phyloP scores from a whole-genome alignment of 176 grass and related monocot genomes.

The Triticum turgidum region DNA sequence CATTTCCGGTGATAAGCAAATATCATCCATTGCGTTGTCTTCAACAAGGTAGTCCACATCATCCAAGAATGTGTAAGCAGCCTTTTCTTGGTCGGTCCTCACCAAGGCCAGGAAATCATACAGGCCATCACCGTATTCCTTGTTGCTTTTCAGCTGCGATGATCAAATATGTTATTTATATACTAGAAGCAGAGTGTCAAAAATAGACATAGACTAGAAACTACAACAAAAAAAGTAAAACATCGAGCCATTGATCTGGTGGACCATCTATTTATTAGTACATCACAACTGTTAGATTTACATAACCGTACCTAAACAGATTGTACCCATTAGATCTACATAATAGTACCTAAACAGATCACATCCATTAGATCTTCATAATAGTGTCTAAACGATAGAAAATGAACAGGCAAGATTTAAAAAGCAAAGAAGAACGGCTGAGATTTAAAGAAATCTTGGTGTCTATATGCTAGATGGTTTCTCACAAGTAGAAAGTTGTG shows the following conservation, averaged over 20 bases:
- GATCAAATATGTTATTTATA: background rate
- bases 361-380: too few species aligned
- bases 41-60: conserved; percentile 85
- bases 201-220: background rate
- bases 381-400: too few species aligned
- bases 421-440: too few species aligned
- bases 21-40: conserved; percentile 46
- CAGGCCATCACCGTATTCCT: conserved; percentile 68
- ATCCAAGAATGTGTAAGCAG: conserved; percentile 48
- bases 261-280: background rate
- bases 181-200: background rate
- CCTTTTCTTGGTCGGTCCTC: conserved; percentile 57
- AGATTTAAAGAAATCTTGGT: too few species aligned
- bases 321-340: too few species aligned
- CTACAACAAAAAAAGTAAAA: background rate
- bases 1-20: conserved; percentile 73
- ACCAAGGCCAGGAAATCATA: conserved; percentile 90
- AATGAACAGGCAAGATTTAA: too few species aligned
- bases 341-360: too few species aligned
- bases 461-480: too few species aligned
- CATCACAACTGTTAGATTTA: too few species aligned
- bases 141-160: conserved; percentile 62
- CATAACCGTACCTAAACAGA: too few species aligned
- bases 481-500: too few species aligned
- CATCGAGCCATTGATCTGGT: background rate